Base-by-base conservation (phyloP, 2,329 filamentous ascomycete species). In the Ramularia collo-cygni region DNA sequence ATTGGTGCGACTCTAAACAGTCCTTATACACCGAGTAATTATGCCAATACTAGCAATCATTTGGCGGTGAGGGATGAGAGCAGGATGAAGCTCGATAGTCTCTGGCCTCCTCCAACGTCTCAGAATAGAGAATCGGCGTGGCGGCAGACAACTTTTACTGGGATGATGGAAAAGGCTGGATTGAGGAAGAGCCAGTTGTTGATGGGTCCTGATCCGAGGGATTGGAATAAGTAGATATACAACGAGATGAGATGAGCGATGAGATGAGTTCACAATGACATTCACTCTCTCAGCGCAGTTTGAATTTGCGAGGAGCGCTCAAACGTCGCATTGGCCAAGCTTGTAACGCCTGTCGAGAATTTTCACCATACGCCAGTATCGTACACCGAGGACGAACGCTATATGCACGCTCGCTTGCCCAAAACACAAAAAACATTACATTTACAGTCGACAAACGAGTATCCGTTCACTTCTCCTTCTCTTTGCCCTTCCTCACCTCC, bases 111-210 rank as follows among this genome's bases (percentile, higher is more conserved):
- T 9, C 31, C 31, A 10, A 38, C 41, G 24, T 37, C 31, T 2
- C 31, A 34, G 4, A 27, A 35, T 13, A 10, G 47, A 9, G 44
- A 50, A 28, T 43, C 42, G 8, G 21, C 35, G n/a, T 50, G 47
- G 38, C 38, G 49, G 19, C 35, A 38, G 24, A 51, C 65, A 3
- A 68, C 65, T 3, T 67, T 67, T 41, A 63, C 61, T 0, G 59
- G 59, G 34, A 48, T 68, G 33, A 67, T 68, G 64, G 63, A 64
- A 51, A 51, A 62, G 28, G 65, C 64, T 6, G 65, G 65, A 8
- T 61, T 53, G 57, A 63, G 34, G 53, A 61, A 38, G 47, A 58
- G 44, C 29, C 37, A 47, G 37, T 30, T 48, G 35, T 27, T 29
- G 4, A 38, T 41, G 30, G 47, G 47, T 10, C 44, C 44, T 10